Evolutionary conservation across 2,329 filamentous ascomycete genomes (phyloP).

Genomic region (Setomelanomma holmii): DNA sequence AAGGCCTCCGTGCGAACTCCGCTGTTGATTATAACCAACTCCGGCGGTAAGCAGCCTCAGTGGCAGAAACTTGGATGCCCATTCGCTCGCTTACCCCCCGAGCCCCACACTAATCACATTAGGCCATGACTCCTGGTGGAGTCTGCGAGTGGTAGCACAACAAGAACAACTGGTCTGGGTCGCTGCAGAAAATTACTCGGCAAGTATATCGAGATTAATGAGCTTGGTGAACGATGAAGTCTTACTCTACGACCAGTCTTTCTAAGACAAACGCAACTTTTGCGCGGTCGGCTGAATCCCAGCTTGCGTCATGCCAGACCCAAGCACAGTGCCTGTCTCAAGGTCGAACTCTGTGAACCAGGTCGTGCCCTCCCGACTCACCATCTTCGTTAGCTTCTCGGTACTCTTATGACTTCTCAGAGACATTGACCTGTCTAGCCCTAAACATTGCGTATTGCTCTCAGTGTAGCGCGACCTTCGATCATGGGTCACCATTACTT

Average conservation of each 20-base stretch:
- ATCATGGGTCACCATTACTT: conserved; percentile 39
- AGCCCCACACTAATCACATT: too few species aligned
- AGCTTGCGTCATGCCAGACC: conserved; percentile 7
- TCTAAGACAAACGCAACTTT: neutral
- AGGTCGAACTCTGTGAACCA: conserved; percentile 20
- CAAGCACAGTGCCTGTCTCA: conserved; percentile 6
- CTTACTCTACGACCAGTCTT: too few species aligned
- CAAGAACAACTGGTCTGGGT: too few species aligned
- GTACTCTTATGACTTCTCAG: conserved; percentile 31
- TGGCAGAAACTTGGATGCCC: neutral
- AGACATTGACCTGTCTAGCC: conserved; percentile 24
- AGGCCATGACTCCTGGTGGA: too few species aligned
- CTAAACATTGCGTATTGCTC: conserved; percentile 17
- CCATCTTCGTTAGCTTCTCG: conserved; percentile 24
- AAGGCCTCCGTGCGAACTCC: neutral
- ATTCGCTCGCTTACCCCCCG: neutral
- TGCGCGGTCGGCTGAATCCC: conserved; percentile 11
- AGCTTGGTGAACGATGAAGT: too few species aligned
- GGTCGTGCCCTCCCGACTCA: conserved; percentile 9
- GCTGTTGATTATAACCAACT: too few species aligned
- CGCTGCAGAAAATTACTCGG: too few species aligned
- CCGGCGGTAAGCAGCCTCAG: too few species aligned
- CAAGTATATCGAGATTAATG: too few species aligned
- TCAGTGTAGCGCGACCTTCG: conserved; percentile 16
- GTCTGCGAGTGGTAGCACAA: too few species aligned